phyloP scores from a whole-genome alignment of 2,329 filamentous ascomycete species.

The Fusarium sp. region DNA sequence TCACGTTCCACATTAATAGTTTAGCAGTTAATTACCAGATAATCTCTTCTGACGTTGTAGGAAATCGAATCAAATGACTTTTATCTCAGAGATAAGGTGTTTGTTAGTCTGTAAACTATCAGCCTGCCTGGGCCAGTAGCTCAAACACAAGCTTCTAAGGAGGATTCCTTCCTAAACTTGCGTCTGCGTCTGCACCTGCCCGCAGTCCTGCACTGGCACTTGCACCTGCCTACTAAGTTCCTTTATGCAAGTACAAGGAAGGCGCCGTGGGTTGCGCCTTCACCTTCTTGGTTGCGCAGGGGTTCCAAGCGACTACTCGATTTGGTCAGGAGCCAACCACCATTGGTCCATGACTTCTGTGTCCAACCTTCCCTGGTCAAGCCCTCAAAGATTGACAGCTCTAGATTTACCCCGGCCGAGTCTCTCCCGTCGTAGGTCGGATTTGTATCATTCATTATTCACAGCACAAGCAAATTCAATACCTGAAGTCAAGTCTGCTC shows the following conservation, averaged over 20 bases:
- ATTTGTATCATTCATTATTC: not conserved
- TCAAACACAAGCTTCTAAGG: not conserved
- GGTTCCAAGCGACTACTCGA: constrained; percentile 45
- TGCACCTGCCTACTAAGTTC: not conserved
- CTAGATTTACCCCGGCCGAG: constrained; percentile 21
- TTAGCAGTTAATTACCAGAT: not conserved
- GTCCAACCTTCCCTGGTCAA: constrained; percentile 39
- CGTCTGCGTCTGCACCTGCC: not conserved
- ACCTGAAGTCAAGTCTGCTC: constrained; percentile 16
- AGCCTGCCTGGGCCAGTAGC: not conserved
- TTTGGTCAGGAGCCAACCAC: constrained; percentile 39
- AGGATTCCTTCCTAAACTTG: not conserved
- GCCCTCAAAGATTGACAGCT: constrained; percentile 35
- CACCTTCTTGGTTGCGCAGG: constrained; percentile 29
- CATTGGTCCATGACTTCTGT: constrained; percentile 38
- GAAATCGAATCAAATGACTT: not conserved
- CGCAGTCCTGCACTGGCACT: too few species aligned
- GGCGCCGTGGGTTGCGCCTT: constrained; percentile 3
- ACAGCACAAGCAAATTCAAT: constrained; percentile 3
- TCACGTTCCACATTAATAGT: not conserved
- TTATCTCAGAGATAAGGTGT: constrained; percentile 3
- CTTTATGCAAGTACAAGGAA: constrained; percentile 30
- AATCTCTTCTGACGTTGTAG: not conserved
- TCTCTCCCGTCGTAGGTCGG: not conserved
- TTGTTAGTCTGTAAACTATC: not conserved